Percentiles rank a stretch among this genome's conserved stretches.
Conservation (phyloP, 176 grass and related monocot genomes). For the Chrysopogon serrulatus region DNA sequence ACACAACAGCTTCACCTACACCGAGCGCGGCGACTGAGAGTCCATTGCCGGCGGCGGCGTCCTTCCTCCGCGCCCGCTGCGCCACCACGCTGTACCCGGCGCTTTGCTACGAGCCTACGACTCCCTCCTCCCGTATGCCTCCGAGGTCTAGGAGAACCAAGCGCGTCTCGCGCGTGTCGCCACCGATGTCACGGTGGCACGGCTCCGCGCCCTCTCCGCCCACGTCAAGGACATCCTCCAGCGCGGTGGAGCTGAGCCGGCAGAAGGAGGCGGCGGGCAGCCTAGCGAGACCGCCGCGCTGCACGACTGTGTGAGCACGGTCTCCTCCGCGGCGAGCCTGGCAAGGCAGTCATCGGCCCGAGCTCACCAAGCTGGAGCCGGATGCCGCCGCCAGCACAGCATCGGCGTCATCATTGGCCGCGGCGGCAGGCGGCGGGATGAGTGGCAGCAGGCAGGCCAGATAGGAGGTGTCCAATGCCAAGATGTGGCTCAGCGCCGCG, state of each 20-base stretch:
- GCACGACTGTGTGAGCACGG: slow-evolving; percentile 27
- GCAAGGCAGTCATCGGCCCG: not conserved
- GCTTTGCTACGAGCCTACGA: slow-evolving; percentile 43
- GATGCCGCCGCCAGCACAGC: too few species aligned
- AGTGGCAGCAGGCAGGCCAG: slow-evolving; percentile 26
- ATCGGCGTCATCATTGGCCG: too few species aligned
- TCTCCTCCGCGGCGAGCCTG: slow-evolving; percentile 12
- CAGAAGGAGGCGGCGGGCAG: not conserved
- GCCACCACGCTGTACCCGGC: not conserved
- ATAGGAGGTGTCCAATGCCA: slow-evolving; percentile 46
- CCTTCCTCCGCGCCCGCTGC: slow-evolving; percentile 10
- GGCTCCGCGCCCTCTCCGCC: slow-evolving; percentile 20
- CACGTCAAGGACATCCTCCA: not conserved
- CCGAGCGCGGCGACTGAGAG: not conserved
- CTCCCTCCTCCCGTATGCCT: slow-evolving; percentile 31
- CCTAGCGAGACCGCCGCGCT: not conserved
- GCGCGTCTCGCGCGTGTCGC: slow-evolving; percentile 33
- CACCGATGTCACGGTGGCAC: not conserved
- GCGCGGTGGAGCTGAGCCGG: too few species aligned
- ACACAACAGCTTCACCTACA: too few species aligned
- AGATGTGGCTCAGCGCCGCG: slow-evolving; percentile 70
- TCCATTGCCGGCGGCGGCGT: not conserved
- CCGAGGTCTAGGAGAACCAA: not conserved
- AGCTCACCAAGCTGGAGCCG: not conserved
- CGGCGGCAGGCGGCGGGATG: too few species aligned